Evolutionary conservation across 345 rosid genomes (phyloP).

Genomic region (Raphanus sativus): DNA sequence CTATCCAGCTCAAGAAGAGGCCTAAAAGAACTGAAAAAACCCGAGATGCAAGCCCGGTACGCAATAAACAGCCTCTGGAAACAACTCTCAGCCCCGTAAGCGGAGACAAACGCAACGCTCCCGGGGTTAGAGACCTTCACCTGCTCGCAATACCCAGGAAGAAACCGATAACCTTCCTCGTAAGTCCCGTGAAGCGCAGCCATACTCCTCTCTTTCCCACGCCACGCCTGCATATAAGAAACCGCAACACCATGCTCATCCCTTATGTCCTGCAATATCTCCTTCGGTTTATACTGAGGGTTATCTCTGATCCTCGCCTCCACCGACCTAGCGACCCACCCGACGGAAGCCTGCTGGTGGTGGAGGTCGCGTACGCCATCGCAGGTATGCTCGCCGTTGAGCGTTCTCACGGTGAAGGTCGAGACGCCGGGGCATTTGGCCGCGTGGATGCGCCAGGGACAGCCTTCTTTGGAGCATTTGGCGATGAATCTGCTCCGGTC

Average conservation of each 20-base stretch:
- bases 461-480: constrained; percentile 98
- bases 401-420: constrained; percentile 83
- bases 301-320: constrained; percentile 91
- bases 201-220: constrained; percentile 99
- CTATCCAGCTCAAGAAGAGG: constrained; percentile 92
- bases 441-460: constrained; percentile 98
- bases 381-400: constrained; percentile 89
- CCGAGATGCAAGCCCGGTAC: constrained; percentile 83
- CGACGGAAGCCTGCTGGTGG: constrained; percentile 99
- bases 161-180: constrained; percentile 93
- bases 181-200: constrained; percentile 99
- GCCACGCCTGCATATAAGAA: constrained; percentile 99
- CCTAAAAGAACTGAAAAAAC: constrained; percentile 86
- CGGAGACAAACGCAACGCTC: constrained; percentile 85
- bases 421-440: constrained; percentile 95
- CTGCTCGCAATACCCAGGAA: constrained; percentile 92
- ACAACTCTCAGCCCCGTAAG: constrained; percentile 84
- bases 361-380: constrained; percentile 92
- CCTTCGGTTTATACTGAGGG: constrained; percentile 94
- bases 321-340: constrained; percentile 99
- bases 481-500: constrained; percentile 98
- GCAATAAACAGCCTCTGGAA: constrained; percentile 94
- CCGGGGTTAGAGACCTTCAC: constrained; percentile 78
- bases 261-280: constrained; percentile 90
- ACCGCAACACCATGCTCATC: constrained; percentile 98